A percentile compares a stretch with the other conserved stretches of the same genome.
phyloP scores from a whole-genome alignment of 371 early-diverging fungal genomes.

The Lichtheimia ornata region DNA sequence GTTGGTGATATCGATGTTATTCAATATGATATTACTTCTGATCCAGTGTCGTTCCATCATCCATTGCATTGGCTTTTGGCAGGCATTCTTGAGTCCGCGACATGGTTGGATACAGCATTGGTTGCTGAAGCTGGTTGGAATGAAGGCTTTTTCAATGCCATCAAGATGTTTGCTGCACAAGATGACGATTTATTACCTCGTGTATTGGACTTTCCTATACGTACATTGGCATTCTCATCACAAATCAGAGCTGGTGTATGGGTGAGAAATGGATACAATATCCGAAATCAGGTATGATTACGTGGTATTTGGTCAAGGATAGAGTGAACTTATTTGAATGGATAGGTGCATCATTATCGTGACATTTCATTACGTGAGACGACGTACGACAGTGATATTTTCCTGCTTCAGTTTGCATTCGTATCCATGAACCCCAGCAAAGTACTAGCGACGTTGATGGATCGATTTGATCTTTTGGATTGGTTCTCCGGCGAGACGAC shows the following conservation, averaged over 20 bases:
- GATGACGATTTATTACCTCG: conserved; percentile 28
- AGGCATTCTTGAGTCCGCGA: conserved; percentile 72
- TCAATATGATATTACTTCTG: conserved; percentile 66
- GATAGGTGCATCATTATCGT: conserved; percentile 81
- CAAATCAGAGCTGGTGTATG: conserved; percentile 93
- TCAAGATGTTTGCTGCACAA: conserved; percentile 21
- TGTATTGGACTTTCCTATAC: conserved; percentile 80
- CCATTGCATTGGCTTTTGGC: conserved; percentile 93
- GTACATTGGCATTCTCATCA: conserved; percentile 75
- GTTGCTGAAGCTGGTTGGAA: conserved; percentile 56
- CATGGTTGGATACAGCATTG: conserved; percentile 55
- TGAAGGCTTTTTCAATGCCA: conserved; percentile 50
- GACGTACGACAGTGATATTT: conserved; percentile 81
- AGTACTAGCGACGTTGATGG: conserved; percentile 72
- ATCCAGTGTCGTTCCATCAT: conserved; percentile 87
- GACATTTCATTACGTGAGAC: conserved; percentile 77
- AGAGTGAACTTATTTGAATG: conserved; percentile 14
- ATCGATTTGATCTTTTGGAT: conserved; percentile 76
- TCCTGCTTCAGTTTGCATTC: conserved; percentile 74
- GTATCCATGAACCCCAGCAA: conserved; percentile 70
- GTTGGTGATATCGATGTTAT: conserved; percentile 47
- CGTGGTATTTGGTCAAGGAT: not conserved
- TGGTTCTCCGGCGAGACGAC: conserved; percentile 77
- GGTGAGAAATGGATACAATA: conserved; percentile 92
- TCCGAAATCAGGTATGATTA: conserved; percentile 58